These are phyloP conservation scores for Talaromyces stipitatus DNA, from an alignment of 495 filamentous ascomycete genomes.

Conservation along the genomic window DNA sequence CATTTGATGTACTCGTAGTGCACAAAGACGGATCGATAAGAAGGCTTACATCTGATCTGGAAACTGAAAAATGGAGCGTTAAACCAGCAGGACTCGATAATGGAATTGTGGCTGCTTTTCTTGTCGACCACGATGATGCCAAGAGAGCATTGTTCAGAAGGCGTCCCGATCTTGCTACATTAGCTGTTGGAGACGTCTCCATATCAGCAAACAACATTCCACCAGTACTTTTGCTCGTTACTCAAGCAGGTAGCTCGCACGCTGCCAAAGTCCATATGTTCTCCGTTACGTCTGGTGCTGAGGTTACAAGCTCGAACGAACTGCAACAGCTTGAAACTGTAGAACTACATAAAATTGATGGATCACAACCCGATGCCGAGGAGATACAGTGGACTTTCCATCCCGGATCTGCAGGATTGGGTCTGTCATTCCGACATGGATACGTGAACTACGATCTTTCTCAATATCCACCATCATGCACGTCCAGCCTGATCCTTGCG, in stretches of 20 bases:
- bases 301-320: conserved; percentile 26
- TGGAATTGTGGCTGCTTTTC: conserved; percentile 30
- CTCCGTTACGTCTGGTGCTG: conserved; percentile 25
- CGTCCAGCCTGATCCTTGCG: conserved; percentile 33
- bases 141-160: conserved; percentile 35
- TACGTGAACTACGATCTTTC: conserved; percentile 40
- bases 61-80: conserved; percentile 35
- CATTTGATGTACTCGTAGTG: conserved; percentile 39
- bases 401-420: conserved; percentile 32
- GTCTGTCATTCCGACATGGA: conserved; percentile 34
- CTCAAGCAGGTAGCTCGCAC: conserved; percentile 22
- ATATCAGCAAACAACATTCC: conserved; percentile 22
- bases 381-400: conserved; percentile 39
- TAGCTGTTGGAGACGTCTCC: conserved; percentile 27
- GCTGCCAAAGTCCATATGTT: conserved; percentile 38
- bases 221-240: conserved; percentile 34
- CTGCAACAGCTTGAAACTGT: conserved; percentile 33
- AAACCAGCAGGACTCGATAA: conserved; percentile 32
- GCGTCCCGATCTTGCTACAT: conserved; percentile 32
- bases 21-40: conserved; percentile 37
- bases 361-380: conserved; percentile 16
- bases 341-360: conserved; percentile 24
- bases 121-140: conserved; percentile 39
- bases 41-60: conserved; percentile 31
- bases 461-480: conserved; percentile 33